Conservation (phyloP, 2,329 filamentous ascomycete genomes). For the Colletotrichum cordylinicola region DNA sequence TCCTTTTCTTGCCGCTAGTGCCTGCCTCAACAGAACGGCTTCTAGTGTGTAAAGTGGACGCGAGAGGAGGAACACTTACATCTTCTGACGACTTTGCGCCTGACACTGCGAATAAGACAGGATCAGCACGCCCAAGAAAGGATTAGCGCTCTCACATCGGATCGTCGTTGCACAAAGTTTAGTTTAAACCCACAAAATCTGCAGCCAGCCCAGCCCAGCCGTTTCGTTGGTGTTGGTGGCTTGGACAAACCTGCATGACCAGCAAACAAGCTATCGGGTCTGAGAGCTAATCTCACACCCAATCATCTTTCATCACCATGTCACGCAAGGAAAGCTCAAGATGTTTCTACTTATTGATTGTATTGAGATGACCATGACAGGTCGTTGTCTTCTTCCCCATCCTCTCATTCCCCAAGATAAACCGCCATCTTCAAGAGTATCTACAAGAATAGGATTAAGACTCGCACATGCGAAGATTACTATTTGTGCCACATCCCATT, state of each 20-base stretch:
- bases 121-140: not conserved
- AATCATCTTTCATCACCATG: not conserved
- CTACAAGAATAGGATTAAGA: constrained; percentile 5
- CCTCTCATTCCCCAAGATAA: not conserved
- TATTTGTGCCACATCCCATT: not conserved
- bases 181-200: not conserved
- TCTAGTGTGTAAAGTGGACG: not conserved
- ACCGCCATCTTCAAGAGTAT: not conserved
- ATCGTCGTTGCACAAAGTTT: not conserved
- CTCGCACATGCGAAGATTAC: constrained; percentile 10
- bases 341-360: not conserved
- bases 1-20: not conserved
- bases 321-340: not conserved
- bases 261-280: not conserved
- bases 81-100: not conserved
- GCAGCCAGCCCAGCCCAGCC: not conserved
- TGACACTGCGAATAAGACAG: not conserved
- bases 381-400: not conserved
- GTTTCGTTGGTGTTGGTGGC: not conserved
- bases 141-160: not conserved
- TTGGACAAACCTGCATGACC: not conserved
- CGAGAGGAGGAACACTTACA: not conserved
- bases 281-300: not conserved
- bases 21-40: not conserved
- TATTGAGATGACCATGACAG: not conserved